A percentile compares a stretch with the other conserved stretches of the same genome.
These are phyloP conservation scores for Mortierella hygrophila DNA, from an alignment of 192 early-diverging fungal genomes.

Conservation along the genomic window DNA sequence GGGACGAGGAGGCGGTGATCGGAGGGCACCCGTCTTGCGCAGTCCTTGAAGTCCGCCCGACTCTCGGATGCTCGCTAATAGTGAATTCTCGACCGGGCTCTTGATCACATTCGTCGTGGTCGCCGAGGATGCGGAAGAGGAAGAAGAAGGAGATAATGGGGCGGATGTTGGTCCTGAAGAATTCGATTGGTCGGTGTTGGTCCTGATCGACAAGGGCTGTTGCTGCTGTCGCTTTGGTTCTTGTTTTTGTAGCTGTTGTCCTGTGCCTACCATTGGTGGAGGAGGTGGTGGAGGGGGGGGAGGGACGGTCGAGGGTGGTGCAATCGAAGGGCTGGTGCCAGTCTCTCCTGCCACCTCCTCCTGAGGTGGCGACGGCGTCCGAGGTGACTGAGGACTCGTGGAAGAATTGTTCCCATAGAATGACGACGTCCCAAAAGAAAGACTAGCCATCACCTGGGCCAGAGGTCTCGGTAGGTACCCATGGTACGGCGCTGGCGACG, in stretches of 20 bases:
- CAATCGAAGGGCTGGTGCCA: background rate
- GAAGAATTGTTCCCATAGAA: constrained; percentile 34
- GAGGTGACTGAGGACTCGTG: constrained; percentile 9
- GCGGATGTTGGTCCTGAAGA: background rate
- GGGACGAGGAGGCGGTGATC: constrained; percentile 33
- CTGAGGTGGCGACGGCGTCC: background rate
- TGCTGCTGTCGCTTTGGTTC: background rate
- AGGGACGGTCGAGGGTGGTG: constrained; percentile 19
- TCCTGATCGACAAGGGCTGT: background rate
- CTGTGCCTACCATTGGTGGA: constrained; percentile 2
- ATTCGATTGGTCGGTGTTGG: background rate
- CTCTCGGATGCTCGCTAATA: constrained; percentile 49
- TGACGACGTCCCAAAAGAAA: constrained; percentile 35
- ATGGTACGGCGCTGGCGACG: constrained; percentile 41
- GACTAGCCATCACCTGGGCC: constrained; percentile 39
- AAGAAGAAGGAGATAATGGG: background rate
- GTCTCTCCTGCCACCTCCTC: background rate
- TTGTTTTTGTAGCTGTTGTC: background rate
- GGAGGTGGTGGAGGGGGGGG: constrained; percentile 35
- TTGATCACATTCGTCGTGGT: background rate
- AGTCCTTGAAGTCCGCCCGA: constrained; percentile 45
- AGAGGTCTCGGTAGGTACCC: constrained; percentile 41
- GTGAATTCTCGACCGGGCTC: constrained; percentile 31
- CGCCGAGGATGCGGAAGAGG: background rate
- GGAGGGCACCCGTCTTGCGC: constrained; percentile 51